Evolutionary conservation across 495 filamentous ascomycete species (phyloP).

Genomic region (Chaetomidium leptoderma): DNA sequence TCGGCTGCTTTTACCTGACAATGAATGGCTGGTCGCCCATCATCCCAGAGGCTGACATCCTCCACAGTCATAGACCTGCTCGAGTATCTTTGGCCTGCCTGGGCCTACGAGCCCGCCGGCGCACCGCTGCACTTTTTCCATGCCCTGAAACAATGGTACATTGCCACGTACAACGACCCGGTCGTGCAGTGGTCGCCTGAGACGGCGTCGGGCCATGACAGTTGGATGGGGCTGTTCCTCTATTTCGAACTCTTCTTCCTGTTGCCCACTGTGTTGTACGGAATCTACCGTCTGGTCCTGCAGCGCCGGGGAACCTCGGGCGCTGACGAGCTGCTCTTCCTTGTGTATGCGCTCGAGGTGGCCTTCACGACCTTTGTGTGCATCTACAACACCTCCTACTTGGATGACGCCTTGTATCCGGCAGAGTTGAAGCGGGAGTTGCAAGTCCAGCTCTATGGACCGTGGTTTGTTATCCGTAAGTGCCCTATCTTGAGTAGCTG

Average conservation of each 20-base stretch:
- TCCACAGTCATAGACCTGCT: constrained; percentile 59
- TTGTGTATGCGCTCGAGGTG: constrained; percentile 65
- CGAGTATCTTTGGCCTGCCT: constrained; percentile 55
- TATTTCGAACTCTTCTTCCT: constrained; percentile 67
- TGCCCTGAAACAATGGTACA: constrained; percentile 57
- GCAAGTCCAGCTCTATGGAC: constrained; percentile 56
- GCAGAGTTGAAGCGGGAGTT: constrained; percentile 50
- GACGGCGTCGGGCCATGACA: constrained; percentile 30
- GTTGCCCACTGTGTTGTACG: constrained; percentile 63
- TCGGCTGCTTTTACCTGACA: too few relatives aligned
- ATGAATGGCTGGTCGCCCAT: not conserved
- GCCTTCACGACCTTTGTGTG: constrained; percentile 70
- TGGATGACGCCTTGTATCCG: constrained; percentile 46
- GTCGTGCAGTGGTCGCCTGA: constrained; percentile 62
- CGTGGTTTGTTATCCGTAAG: constrained; percentile 71
- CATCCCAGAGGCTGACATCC: not conserved
- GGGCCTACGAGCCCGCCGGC: constrained; percentile 42
- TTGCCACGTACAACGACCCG: constrained; percentile 66
- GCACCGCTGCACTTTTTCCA: constrained; percentile 46
- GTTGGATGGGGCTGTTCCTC: constrained; percentile 67
- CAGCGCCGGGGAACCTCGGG: constrained; percentile 37
- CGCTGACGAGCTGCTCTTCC: constrained; percentile 57
- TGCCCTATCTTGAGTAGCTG: constrained; percentile 21
- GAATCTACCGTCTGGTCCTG: constrained; percentile 31
- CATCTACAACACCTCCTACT: constrained; percentile 50